Base-by-base conservation (phyloP, 2,329 filamentous ascomycete genomes). In the Atkinsonella hypoxylon region DNA sequence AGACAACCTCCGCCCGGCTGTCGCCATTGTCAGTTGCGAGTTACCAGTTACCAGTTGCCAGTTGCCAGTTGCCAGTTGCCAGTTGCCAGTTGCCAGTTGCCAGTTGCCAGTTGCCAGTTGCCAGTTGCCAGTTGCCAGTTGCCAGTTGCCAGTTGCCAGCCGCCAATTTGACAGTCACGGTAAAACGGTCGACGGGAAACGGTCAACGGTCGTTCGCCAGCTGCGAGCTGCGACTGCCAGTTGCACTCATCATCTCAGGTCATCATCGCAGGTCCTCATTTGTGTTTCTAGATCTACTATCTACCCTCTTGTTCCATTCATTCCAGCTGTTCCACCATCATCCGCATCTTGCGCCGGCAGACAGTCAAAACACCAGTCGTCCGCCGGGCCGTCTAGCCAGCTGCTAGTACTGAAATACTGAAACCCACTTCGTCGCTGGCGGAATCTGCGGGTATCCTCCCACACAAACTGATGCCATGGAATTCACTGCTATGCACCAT, bases 401-500 rank as follows among this genome's bases (percentile, higher is more conserved):
- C 15, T 36, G 34, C 26, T 26, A 26, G 26, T 26, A 8, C 10
- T 15, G 32, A 15, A 36, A 15, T 26, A 8, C 10, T 15, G 32
- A 15, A 36, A 15, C 32, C 32, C 32, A 36, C 34, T 36, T 36
- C 15, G 31, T 32, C 26, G 46, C 15, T n/a, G 10, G 46, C 26
- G 20, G 26, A 42, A 17, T 12, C 13, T 32, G n/a, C 8, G 17
- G 47, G 12, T 26, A 40, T 40, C 18, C 41, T 45, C 12, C 34
- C 42, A 26, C 26, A 26, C 42, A 38, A 11, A 32, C 26, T 41
- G 39, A 26, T 43, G 31, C 48, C 18, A 54, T 55, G 54, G 48
- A 52, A 15, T 41, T 50, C 47, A 45, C 46, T 42, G 48, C 41
- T 36, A 40, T 48, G 39, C 52, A 45, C 39, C 45, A 44, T 36